Conservation (phyloP, 208 protist species). For the Sergeia podlipaevii region DNA sequence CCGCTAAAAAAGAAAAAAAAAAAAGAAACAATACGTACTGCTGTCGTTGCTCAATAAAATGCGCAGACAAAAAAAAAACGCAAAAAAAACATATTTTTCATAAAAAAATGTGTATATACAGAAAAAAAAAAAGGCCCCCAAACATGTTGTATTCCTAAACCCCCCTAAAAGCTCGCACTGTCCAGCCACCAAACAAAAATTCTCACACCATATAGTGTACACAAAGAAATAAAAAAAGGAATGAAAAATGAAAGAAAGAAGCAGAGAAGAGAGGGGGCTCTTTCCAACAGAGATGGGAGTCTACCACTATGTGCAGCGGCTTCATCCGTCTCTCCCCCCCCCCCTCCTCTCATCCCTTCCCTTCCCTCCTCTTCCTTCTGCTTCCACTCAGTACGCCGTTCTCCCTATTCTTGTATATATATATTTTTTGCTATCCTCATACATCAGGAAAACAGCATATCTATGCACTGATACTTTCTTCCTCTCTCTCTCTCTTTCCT, state of each 20-base stretch:
- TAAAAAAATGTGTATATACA: not conserved
- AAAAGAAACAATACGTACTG: slow-evolving; percentile 1
- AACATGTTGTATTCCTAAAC: not conserved
- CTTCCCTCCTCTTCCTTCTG: too few species aligned
- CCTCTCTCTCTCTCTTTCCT: slow-evolving; percentile 8
- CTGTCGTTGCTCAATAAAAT: not conserved
- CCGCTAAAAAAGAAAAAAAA: slow-evolving; percentile 2
- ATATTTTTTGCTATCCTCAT: too few species aligned
- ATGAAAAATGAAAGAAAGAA: not conserved
- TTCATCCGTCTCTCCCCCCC: too few species aligned
- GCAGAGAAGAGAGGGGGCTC: not conserved
- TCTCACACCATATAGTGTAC: not conserved
- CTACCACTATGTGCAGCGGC: too few species aligned
- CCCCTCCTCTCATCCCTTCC: too few species aligned
- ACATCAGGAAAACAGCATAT: not conserved
- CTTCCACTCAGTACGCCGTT: too few species aligned
- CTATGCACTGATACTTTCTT: not conserved
- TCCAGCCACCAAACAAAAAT: not conserved
- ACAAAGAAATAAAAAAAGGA: slow-evolving; percentile 4
- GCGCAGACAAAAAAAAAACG: slow-evolving; percentile 5
- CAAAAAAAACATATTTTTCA: slow-evolving; percentile 2
- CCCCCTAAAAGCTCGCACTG: not conserved
- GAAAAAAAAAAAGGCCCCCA: not conserved
- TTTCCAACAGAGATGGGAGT: too few species aligned
- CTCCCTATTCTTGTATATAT: too few species aligned